Base-by-base conservation (phyloP, 306 rosid genomes). In the Castanea crenata region DNA sequence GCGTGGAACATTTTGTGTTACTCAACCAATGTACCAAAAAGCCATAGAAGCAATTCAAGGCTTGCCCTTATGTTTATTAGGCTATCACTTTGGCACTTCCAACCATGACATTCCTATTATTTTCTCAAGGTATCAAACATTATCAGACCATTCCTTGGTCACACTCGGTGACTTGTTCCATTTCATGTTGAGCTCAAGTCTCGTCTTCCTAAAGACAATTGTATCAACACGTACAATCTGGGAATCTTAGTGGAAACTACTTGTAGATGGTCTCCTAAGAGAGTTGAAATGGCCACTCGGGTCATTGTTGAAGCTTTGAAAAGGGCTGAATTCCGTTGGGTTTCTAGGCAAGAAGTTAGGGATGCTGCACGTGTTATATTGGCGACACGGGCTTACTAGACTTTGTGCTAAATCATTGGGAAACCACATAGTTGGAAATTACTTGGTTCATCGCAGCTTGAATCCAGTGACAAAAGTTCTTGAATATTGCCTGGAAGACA, bases 311-410 rank as follows among this genome's bases (percentile, higher is more conserved):
- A 92, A 70, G 90, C 92, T 72, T 74, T 90, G 25, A 90, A 86
- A 65, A 86, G 87, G 52, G 88, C 92, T 0, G 90, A 86, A 4
- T 88, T 80, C 13, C 77, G 86, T 13, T 92, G 97, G 96, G 86
- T 94, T 44, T 94, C 98, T 11, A 85, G 98, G 76, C 97, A 94
- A 72, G 89, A 94, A 75, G 98, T 94, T 3, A 77, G 98, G 61
- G 97, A 94, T 4, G 90, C 91, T 0, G 97, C 98, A 0, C 87
- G 97, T 2, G 76, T 84, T 88, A 90, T 55, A 89, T 94, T n/a
- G 95, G 95, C 0, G 97, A 92, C 81, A 94, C 95, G 0, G 93
- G 98, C 2, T 85, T 94, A 77, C 73, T 92, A 4, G 97, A 94
- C 82, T 92, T 89, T 29, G 97, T 92, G 56, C 72, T 94, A 10